Evolutionary conservation across 1,284 basidiomycete species (phyloP).

Genomic region (Puccinia novopanici): DNA sequence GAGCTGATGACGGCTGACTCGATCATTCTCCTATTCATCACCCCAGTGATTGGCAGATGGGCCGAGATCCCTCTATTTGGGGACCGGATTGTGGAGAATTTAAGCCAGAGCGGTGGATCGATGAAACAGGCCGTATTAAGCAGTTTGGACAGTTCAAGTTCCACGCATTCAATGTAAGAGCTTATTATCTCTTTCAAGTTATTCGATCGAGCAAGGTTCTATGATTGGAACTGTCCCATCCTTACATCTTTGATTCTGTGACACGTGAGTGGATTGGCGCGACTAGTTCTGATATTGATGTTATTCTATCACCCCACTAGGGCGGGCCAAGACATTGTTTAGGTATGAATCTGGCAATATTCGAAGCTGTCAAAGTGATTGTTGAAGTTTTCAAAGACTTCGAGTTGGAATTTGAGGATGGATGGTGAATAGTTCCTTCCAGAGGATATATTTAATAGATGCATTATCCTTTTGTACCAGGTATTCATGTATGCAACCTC

Average conservation of each 20-base stretch:
- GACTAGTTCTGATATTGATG: not conserved
- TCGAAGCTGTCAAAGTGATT: conserved; percentile 29
- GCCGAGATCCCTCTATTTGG: conserved; percentile 52
- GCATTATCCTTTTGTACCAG: no score
- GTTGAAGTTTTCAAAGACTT: conserved; percentile 27
- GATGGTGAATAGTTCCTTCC: conserved; percentile 18
- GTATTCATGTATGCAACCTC: no score
- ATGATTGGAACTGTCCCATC: not conserved
- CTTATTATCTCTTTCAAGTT: not conserved
- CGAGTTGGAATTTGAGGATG: conserved; percentile 28
- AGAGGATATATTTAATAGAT: no score
- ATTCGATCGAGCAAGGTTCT: no score
- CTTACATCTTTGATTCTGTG: not conserved
- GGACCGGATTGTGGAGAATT: conserved; percentile 53
- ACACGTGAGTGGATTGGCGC: no score
- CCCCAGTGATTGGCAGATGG: conserved; percentile 53
- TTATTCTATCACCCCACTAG: not conserved
- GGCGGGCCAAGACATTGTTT: conserved; percentile 41
- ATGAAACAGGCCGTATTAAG: conserved; percentile 51
- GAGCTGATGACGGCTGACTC: not conserved
- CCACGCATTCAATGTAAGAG: conserved; percentile 54
- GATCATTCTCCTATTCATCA: not conserved
- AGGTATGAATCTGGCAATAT: conserved; percentile 40
- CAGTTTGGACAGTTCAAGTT: conserved; percentile 53
- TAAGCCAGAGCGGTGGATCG: conserved; percentile 54